A percentile compares a stretch with the other conserved stretches of the same genome.
phyloP scores from a whole-genome alignment of 73 alveolate genomes.

The Paramecium sonneborni region DNA sequence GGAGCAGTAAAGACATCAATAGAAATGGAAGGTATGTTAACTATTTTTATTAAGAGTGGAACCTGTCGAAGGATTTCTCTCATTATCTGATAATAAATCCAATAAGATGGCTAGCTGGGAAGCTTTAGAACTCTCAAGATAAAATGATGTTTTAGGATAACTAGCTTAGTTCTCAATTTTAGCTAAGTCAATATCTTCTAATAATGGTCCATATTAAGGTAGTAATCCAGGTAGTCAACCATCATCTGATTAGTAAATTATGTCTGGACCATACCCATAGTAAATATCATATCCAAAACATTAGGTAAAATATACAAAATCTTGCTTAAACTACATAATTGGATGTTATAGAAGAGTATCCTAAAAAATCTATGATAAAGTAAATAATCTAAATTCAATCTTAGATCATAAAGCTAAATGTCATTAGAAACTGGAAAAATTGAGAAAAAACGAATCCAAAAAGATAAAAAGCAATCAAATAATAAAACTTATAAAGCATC shows the following conservation, averaged over 20 bases:
- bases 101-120: constrained; percentile 50
- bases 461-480: neutral
- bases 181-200: constrained; percentile 1
- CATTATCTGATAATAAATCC: constrained; percentile 30
- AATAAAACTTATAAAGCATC: neutral
- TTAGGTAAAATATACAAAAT: neutral
- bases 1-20: constrained; percentile 37
- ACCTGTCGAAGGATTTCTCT: constrained; percentile 53
- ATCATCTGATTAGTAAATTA: neutral
- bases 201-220: constrained; percentile 11
- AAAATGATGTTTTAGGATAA: constrained; percentile 8
- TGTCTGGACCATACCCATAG: neutral
- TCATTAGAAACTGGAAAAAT: neutral
- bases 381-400: neutral
- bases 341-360: neutral
- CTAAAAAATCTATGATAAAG: constrained; percentile 14
- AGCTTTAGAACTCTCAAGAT: constrained; percentile 12
- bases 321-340: constrained; percentile 6
- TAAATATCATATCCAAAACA: neutral
- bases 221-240: neutral
- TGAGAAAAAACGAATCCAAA: constrained; percentile 21
- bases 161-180: constrained; percentile 12
- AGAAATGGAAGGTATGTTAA: constrained; percentile 46
- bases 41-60: constrained; percentile 37
- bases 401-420: constrained; percentile 5